Evolutionary conservation across 768 basidiomycete genomes (phyloP).

Genomic region (Leccinum disarticulatum): DNA sequence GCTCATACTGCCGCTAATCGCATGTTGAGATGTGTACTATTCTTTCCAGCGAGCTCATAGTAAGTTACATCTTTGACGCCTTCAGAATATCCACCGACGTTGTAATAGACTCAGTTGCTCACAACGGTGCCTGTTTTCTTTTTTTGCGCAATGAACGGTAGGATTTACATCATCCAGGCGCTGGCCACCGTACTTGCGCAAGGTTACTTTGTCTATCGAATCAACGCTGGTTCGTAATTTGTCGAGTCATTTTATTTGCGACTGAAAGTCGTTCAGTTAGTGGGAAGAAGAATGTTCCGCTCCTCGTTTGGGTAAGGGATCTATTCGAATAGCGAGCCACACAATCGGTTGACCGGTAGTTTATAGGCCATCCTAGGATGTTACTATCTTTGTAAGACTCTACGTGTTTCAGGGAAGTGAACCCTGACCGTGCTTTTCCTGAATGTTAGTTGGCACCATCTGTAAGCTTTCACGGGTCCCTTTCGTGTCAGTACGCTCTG

Average conservation of each 20-base stretch:
- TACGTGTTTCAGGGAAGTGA: too few relatives aligned
- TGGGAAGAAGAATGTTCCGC: not conserved
- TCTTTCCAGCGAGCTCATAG: conserved; percentile 6
- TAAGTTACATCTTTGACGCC: not conserved
- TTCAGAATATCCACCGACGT: not conserved
- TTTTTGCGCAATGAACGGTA: not conserved
- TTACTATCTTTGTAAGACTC: conserved; percentile 12
- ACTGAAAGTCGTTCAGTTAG: conserved; percentile 5
- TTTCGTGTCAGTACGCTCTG: not conserved
- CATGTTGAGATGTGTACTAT: not conserved
- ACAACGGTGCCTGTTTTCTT: not conserved
- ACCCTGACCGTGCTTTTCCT: not conserved
- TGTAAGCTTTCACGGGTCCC: not conserved
- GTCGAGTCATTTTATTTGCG: too few relatives aligned
- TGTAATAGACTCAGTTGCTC: conserved; percentile 5
- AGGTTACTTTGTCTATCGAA: conserved; percentile 13
- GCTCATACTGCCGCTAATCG: not conserved
- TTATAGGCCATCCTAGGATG: conserved; percentile 4
- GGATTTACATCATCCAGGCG: conserved; percentile 3
- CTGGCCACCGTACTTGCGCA: conserved; percentile 6
- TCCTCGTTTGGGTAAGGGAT: conserved; percentile 14
- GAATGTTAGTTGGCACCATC: not conserved
- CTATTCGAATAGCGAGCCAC: not conserved
- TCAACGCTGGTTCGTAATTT: conserved; percentile 9
- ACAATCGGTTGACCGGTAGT: not conserved